Percentiles rank a stretch among this genome's conserved stretches.
Conservation (phyloP, 768 basidiomycete species). For the Lentinus brumalis region DNA sequence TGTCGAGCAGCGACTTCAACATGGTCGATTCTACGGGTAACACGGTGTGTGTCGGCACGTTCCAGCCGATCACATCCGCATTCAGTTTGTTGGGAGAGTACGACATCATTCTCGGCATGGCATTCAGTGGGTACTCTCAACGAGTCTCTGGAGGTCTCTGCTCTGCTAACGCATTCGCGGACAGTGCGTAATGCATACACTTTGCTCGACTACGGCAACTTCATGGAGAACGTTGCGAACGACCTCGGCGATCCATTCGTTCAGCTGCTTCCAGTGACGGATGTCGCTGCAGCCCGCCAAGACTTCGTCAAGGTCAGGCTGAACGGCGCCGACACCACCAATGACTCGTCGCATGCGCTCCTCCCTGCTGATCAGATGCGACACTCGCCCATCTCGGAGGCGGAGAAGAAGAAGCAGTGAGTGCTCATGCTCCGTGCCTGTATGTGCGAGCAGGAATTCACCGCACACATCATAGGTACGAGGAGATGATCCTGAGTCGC, state of each 20-base stretch:
- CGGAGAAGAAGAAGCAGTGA: slow-evolving; percentile 31
- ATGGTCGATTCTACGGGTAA: slow-evolving; percentile 50
- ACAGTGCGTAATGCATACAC: slow-evolving; percentile 78
- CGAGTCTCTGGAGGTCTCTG: background rate
- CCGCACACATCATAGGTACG: slow-evolving; percentile 22
- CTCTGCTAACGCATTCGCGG: slow-evolving; percentile 2
- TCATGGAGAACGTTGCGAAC: slow-evolving; percentile 50
- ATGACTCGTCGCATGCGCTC: background rate
- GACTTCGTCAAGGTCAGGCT: slow-evolving; percentile 52
- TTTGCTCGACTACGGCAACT: slow-evolving; percentile 71
- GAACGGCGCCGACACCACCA: background rate
- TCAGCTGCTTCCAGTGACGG: slow-evolving; percentile 58
- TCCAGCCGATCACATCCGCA: slow-evolving; percentile 82
- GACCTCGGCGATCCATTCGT: slow-evolving; percentile 62
- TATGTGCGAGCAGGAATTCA: background rate
- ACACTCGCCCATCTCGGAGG: slow-evolving; percentile 18
- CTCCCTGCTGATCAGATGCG: slow-evolving; percentile 1
- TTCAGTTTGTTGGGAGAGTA: slow-evolving; percentile 78
- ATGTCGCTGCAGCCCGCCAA: slow-evolving; percentile 44
- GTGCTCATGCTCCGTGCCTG: background rate
- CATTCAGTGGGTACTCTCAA: slow-evolving; percentile 64
- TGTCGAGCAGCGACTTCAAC: slow-evolving; percentile 59
- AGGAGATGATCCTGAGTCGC: slow-evolving; percentile 31
- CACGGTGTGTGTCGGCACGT: slow-evolving; percentile 70
- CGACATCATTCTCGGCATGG: slow-evolving; percentile 84